These are phyloP conservation scores for Tremella fuciformis DNA, from an alignment of 768 basidiomycete genomes.

Conservation along the genomic window DNA sequence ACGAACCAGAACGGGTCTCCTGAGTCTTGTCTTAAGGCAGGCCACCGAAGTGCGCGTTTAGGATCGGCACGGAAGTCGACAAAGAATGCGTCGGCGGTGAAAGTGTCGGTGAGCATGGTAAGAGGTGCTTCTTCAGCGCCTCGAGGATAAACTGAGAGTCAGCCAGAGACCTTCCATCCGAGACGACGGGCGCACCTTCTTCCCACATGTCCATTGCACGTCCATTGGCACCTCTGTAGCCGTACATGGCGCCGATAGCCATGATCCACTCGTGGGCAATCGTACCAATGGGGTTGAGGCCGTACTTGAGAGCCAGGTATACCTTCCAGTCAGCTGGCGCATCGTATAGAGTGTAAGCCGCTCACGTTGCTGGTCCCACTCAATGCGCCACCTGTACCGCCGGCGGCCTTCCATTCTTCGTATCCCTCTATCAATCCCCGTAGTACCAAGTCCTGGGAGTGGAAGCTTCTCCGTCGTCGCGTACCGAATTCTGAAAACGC, in stretches of 20 bases:
- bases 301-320: constrained; percentile 76
- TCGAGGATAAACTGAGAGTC: constrained; percentile 8
- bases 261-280: constrained; percentile 57
- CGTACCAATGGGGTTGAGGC: constrained; percentile 63
- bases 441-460: constrained; percentile 74
- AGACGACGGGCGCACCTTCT: constrained; percentile 54
- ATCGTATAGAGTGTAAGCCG: constrained; percentile 9
- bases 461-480: constrained; percentile 54
- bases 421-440: constrained; percentile 65
- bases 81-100: constrained; percentile 82
- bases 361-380: constrained; percentile 85
- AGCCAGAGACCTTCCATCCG: not conserved
- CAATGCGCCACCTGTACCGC: constrained; percentile 55
- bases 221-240: constrained; percentile 73
- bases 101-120: constrained; percentile 91
- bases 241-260: constrained; percentile 70
- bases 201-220: constrained; percentile 84
- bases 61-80: constrained; percentile 57
- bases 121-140: constrained; percentile 51
- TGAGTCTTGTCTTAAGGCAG: constrained; percentile 84
- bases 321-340: constrained; percentile 56
- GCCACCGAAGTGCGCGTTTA: constrained; percentile 69
- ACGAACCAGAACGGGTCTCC: constrained; percentile 85
- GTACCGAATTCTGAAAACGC: constrained; percentile 54
- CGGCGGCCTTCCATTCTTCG: constrained; percentile 54